phyloP scores from a whole-genome alignment of 164 flowering plant genomes.

The Tetrastigma voinierianum region DNA sequence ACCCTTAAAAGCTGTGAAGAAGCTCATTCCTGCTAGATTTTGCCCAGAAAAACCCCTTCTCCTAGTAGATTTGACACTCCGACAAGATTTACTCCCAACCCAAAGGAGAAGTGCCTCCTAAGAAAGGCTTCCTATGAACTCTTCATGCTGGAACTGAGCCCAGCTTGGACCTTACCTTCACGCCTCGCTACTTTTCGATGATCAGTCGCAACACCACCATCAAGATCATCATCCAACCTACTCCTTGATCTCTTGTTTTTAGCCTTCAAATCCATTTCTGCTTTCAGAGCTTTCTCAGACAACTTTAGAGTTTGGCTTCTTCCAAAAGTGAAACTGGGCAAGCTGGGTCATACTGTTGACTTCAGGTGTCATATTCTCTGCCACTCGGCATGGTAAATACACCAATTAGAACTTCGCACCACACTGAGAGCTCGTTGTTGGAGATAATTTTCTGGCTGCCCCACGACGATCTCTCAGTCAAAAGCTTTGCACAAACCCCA shows the following conservation, averaged over 20 bases:
- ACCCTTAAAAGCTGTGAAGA: slow-evolving; percentile 11
- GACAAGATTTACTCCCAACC: slow-evolving; percentile 41
- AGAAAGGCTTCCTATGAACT: slow-evolving; percentile 62
- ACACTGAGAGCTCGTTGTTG: too few relatives aligned
- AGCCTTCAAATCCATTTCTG: slow-evolving; percentile 59
- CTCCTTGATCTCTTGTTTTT: slow-evolving; percentile 55
- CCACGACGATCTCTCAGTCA: too few relatives aligned
- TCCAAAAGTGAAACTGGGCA: slow-evolving; percentile 80
- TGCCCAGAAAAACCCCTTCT: slow-evolving; percentile 48
- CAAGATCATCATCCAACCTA: slow-evolving; percentile 58
- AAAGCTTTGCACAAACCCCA: too few relatives aligned
- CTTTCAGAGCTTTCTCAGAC: slow-evolving; percentile 55
- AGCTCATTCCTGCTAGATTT: slow-evolving; percentile 35
- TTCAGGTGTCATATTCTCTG: too few relatives aligned
- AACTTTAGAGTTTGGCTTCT: slow-evolving; percentile 57
- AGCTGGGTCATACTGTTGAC: slow-evolving; percentile 62
- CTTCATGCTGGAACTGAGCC: slow-evolving; percentile 55
- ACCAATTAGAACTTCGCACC: too few relatives aligned
- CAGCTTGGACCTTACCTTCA: slow-evolving; percentile 50
- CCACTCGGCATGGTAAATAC: too few relatives aligned
- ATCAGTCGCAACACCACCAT: slow-evolving; percentile 25
- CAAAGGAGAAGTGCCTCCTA: slow-evolving; percentile 80
- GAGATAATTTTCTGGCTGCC: too few relatives aligned
- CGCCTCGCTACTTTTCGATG: slow-evolving; percentile 17
- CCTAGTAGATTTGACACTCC: slow-evolving; percentile 21